A percentile compares a stretch with the other conserved stretches of the same genome.
Conservation (phyloP, 192 early-diverging fungal species). For the Haplosporangium gracile region DNA sequence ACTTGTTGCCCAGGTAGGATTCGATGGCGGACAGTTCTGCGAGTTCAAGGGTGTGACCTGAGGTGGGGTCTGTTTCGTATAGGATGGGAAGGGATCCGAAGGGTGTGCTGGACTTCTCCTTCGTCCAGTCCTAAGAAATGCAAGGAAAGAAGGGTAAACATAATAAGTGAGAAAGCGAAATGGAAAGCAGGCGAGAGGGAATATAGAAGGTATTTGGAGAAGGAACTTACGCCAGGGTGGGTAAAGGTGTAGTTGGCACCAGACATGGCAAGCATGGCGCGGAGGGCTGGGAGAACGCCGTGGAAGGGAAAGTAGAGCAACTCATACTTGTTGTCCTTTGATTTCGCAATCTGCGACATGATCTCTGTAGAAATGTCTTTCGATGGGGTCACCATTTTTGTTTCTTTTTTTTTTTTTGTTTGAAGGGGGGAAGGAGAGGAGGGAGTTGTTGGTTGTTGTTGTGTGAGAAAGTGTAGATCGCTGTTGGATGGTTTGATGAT, state of each 20-base stretch:
- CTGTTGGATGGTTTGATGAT: not conserved
- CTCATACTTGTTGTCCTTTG: slow-evolving; percentile 38
- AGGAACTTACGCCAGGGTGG: slow-evolving; percentile 19
- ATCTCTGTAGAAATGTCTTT: slow-evolving; percentile 35
- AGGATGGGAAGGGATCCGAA: slow-evolving; percentile 63
- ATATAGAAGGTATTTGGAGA: not conserved
- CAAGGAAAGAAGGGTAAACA: not conserved
- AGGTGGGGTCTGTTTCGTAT: slow-evolving; percentile 37
- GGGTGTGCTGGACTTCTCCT: slow-evolving; percentile 54
- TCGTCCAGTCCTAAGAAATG: slow-evolving; percentile 48
- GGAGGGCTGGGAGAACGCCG: slow-evolving; percentile 27
- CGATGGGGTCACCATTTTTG: not conserved
- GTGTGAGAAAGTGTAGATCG: not conserved
- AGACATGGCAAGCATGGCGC: slow-evolving; percentile 47
- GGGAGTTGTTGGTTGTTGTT: not conserved
- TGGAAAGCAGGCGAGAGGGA: not conserved
- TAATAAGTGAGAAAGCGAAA: not conserved
- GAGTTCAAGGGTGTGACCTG: slow-evolving; percentile 48
- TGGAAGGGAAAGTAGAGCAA: slow-evolving; percentile 38
- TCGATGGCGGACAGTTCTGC: slow-evolving; percentile 61
- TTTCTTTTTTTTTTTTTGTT: not conserved
- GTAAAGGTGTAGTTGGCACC: slow-evolving; percentile 22
- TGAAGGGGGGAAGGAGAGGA: not conserved
- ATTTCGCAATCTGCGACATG: slow-evolving; percentile 12
- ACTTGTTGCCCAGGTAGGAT: slow-evolving; percentile 58